Percentiles rank a stretch among this genome's conserved stretches.
Conservation (phyloP, 2,329 filamentous ascomycete species). For the Immersiporthe knoxdaviesiana region DNA sequence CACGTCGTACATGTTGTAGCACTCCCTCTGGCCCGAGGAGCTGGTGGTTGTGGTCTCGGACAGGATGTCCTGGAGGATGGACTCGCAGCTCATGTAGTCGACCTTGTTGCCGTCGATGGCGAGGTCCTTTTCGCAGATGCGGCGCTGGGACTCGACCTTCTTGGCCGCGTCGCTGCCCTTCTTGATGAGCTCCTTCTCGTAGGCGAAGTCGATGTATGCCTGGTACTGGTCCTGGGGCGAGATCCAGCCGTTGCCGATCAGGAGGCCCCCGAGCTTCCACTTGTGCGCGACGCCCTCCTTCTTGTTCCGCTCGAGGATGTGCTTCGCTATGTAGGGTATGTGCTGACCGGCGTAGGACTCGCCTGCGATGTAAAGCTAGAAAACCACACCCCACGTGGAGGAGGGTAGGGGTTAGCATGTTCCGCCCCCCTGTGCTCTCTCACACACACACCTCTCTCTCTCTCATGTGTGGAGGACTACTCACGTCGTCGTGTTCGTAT, state of each 20-base stretch:
- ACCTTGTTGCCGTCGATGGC: conserved; percentile 60
- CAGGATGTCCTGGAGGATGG: conserved; percentile 74
- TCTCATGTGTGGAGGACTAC: conserved; percentile 40
- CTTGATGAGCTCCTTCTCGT: conserved; percentile 73
- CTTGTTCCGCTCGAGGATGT: conserved; percentile 86
- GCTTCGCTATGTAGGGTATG: conserved; percentile 94
- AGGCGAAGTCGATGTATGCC: conserved; percentile 80
- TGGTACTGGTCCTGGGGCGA: conserved; percentile 88
- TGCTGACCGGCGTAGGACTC: conserved; percentile 97
- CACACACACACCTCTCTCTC: too few relatives aligned
- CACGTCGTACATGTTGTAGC: conserved; percentile 97
- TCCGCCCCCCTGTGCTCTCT: too few relatives aligned
- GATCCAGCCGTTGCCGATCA: conserved; percentile 99
- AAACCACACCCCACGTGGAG: not conserved
- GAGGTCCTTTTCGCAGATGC: conserved; percentile 68
- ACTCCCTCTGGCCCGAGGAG: conserved; percentile 58
- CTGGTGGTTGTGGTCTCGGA: conserved; percentile 60
- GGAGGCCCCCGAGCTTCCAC: conserved; percentile 82
- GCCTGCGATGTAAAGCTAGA: conserved; percentile 86
- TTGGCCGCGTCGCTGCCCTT: conserved; percentile 66
- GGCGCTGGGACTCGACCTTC: conserved; percentile 69
- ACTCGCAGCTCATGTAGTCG: conserved; percentile 73
- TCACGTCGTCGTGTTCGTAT: conserved; percentile 87
- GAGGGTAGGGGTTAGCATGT: not conserved
- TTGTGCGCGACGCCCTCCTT: conserved; percentile 48